These are phyloP conservation scores for Dorcoceras hygrometricum DNA, from an alignment of 257 asterid genomes.

Conservation along the genomic window DNA sequence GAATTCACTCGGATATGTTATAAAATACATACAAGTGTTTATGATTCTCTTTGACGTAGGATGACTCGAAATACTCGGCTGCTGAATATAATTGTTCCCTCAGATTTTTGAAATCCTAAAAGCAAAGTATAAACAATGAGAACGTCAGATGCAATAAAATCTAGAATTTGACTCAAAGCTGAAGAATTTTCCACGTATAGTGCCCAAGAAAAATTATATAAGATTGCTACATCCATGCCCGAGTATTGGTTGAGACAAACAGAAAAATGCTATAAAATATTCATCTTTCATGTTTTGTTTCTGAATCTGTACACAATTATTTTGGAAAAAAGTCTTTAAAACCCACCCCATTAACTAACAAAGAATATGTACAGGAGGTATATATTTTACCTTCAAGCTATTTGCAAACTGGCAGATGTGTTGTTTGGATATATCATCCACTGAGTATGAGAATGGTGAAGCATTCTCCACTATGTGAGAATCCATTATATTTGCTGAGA, in stretches of 20 bases:
- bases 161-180: neutral
- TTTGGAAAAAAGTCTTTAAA: too few relatives aligned
- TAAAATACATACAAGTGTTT: constrained; percentile 46
- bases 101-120: constrained; percentile 59
- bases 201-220: too few relatives aligned
- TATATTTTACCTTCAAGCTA: constrained; percentile 38
- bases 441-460: neutral
- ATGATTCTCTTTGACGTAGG: constrained; percentile 49
- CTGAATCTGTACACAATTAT: too few relatives aligned
- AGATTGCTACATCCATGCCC: too few relatives aligned
- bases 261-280: too few relatives aligned
- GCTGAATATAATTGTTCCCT: constrained; percentile 64
- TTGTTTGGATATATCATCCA: constrained; percentile 38
- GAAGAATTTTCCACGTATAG: neutral
- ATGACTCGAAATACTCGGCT: constrained; percentile 63
- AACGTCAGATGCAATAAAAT: neutral
- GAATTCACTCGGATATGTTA: neutral
- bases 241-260: too few relatives aligned
- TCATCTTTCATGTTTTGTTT: too few relatives aligned
- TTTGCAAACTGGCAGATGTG: constrained; percentile 38
- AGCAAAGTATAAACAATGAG: neutral
- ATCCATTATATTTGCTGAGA: neutral
- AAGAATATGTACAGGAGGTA: neutral
- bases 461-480: too few relatives aligned
- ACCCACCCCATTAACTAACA: neutral